phyloP scores from a whole-genome alignment of 352 stramenopile species.

The Globisporangium heterothallicum region DNA sequence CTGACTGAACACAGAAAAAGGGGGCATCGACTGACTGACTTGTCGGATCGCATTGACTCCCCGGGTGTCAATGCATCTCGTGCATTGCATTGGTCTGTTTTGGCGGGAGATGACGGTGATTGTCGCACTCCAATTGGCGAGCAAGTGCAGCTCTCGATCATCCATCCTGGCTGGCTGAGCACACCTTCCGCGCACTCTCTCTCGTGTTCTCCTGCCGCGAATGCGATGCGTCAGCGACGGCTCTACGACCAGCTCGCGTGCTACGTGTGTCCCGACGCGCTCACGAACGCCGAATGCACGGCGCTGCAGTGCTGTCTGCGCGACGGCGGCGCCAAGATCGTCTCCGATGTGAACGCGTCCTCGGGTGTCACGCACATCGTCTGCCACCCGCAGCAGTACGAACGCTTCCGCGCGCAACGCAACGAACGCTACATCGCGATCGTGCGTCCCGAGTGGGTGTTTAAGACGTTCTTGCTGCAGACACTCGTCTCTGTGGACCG shows the following conservation, averaged over 20 bases:
- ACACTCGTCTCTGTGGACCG: conserved; percentile 51
- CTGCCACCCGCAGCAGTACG: conserved; percentile 51
- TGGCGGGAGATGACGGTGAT: background rate
- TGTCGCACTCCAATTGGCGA: background rate
- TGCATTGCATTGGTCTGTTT: background rate
- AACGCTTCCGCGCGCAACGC: conserved; percentile 35
- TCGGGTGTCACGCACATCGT: conserved; percentile 65
- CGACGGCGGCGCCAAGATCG: conserved; percentile 51
- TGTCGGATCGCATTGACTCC: background rate
- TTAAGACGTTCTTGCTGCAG: conserved; percentile 66
- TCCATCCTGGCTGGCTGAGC: no score
- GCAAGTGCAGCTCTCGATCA: no score
- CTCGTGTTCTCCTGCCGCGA: background rate
- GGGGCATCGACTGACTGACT: no score
- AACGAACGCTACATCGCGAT: conserved; percentile 69
- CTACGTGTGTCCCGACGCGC: conserved; percentile 45
- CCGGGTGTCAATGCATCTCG: background rate
- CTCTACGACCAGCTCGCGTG: conserved; percentile 46
- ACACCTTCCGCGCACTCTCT: background rate
- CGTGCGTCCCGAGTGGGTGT: conserved; percentile 77
- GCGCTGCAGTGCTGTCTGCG: conserved; percentile 56
- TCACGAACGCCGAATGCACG: conserved; percentile 29
- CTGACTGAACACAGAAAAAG: background rate
- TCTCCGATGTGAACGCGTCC: conserved; percentile 19
- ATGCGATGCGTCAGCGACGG: conserved; percentile 32